Evolutionary conservation across 306 rosid genomes (phyloP), one percentile per base, ranked within the genome.

Genomic region (Elaeagnus macrophylla): DNA sequence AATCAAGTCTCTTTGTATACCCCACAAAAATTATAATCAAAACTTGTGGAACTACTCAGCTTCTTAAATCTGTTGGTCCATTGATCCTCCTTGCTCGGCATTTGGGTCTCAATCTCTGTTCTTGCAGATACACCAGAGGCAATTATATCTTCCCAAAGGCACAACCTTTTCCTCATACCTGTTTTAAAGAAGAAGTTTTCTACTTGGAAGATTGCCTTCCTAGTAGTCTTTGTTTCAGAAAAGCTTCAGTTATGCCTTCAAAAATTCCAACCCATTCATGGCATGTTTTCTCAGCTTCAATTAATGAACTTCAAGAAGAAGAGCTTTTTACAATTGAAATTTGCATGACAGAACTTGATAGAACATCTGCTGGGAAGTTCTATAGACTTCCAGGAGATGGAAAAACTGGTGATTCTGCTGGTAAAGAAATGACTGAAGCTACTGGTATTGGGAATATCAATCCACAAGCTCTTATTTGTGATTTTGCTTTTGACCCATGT

Each of bases 41-140:
- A 65, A 91, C 99, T 0, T 91, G 99, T 49, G 99, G 99, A 51
- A 91, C 99, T 56, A 91, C 99, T n/a, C 95, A 91, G 63, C 99
- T 91, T 19, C 94, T 91, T 64, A 91, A 91, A 69, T 84, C 95
- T 18, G 72, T 87, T 69, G 53, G 60, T 20, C 99, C 96, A 8
- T 74, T 91, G 54, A 72, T 91, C 68, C 75, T 66, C 72, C 78
- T 61, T 41, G 86, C 95, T 0, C 69, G 47, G 19, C 79, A 44
- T 40, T 59, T 84, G 6, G 77, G 77, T 46, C 76, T 86, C 54
- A 55, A 67, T 0, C 88, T 83, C 48, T 56, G 63, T 44, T 84
- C 85, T 17, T 75, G 86, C 41, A 79, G 84, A 49, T 90, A 86
- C 81, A 90, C 85, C n/a, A 66, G 94, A 37, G 97, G 95, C 0